Evolutionary conservation across 2,329 filamentous ascomycete species (phyloP).

Genomic region (Drechslerella dactyloides): DNA sequence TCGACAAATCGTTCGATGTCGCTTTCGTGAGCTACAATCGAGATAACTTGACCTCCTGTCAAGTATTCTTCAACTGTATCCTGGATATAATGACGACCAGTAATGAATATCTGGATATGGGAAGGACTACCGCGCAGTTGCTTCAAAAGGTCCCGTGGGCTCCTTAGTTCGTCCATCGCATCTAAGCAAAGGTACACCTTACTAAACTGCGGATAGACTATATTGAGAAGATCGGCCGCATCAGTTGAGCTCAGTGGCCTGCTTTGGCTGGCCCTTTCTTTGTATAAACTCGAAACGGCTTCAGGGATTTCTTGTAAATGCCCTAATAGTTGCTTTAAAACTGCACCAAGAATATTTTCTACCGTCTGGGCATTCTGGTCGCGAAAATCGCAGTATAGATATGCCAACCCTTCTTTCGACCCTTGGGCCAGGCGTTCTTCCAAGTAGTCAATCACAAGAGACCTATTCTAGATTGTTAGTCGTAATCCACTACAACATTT

Average conservation of each 20-base stretch:
- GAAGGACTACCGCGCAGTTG: conserved; percentile 14
- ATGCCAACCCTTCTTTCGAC: conserved; percentile 13
- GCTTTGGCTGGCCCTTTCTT: background rate
- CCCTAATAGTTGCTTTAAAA: conserved; percentile 11
- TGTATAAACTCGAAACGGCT: conserved; percentile 8
- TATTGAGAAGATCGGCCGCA: conserved; percentile 8
- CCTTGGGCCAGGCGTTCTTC: background rate
- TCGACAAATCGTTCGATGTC: conserved; percentile 26
- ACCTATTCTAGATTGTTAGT: conserved; percentile 10
- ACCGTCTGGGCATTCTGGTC: conserved; percentile 15
- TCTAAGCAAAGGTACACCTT: conserved; percentile 23
- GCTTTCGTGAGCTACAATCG: conserved; percentile 22
- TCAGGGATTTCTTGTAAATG: conserved; percentile 11
- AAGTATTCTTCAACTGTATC: conserved; percentile 22
- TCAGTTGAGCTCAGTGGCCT: conserved; percentile 14
- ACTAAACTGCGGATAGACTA: conserved; percentile 3
- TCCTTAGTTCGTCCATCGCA: conserved; percentile 20
- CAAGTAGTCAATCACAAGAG: conserved; percentile 25
- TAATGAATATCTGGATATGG: conserved; percentile 18
- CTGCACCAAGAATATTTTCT: conserved; percentile 14
- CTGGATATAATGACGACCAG: conserved; percentile 23
- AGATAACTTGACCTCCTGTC: conserved; percentile 6
- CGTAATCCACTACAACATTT: background rate
- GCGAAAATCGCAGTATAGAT: conserved; percentile 22
- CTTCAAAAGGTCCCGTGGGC: conserved; percentile 9